Evolutionary conservation across 805 yeast species (phyloP).

Genomic region (Phaffomyces thermotolerans): DNA sequence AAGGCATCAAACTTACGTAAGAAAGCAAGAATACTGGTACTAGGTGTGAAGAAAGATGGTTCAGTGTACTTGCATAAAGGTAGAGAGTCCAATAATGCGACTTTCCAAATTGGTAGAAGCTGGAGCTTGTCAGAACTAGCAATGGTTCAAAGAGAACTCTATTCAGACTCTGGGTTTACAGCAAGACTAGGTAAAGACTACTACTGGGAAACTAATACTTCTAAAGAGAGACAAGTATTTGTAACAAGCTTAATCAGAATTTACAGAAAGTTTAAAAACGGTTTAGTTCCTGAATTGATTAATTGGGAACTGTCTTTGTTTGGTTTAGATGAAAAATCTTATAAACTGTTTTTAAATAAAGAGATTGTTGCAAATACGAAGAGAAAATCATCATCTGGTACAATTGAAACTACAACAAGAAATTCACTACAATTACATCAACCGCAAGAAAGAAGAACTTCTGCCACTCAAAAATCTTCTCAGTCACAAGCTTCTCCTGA

Average conservation of each 20-base stretch:
- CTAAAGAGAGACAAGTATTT: constrained; percentile 54
- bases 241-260: constrained; percentile 44
- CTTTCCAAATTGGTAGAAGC: constrained; percentile 85
- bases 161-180: constrained; percentile 48
- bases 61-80: constrained; percentile 77
- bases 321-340: constrained; percentile 32
- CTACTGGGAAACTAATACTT: constrained; percentile 68
- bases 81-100: constrained; percentile 64
- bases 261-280: constrained; percentile 48
- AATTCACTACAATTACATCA: too few relatives aligned
- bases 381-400: neutral
- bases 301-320: constrained; percentile 42
- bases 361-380: constrained; percentile 2
- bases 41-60: constrained; percentile 60
- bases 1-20: constrained; percentile 39
- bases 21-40: constrained; percentile 50
- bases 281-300: constrained; percentile 44
- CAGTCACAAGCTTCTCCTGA: neutral
- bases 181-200: constrained; percentile 67
- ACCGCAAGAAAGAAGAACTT: neutral
- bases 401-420: neutral
- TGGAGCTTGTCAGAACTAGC: constrained; percentile 78
- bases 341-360: constrained; percentile 20
- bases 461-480: neutral
- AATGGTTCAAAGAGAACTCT: constrained; percentile 45